Base-by-base conservation (phyloP, 441 rosid genomes). In the Populus hybrid region DNA sequence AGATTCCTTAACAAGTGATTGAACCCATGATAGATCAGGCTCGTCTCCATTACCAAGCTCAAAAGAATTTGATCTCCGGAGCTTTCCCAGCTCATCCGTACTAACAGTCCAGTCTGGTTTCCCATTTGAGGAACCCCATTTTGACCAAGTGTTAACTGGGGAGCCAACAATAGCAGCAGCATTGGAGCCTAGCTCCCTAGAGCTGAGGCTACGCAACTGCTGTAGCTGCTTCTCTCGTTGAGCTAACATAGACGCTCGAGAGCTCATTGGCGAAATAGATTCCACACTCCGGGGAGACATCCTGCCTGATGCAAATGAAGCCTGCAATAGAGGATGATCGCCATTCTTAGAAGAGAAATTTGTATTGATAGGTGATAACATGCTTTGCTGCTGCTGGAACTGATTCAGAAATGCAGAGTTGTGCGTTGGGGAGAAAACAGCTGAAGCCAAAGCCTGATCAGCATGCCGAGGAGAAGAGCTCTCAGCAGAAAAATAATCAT, bases 181-280 rank as follows among this genome's bases (percentile, higher is more conserved):
- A 82, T 83, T 84, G 80, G 86, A 64, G 35, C 86, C 87, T 9
- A 82, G 78, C 7, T 88, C 91, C 56, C 86, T 76, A 2, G 86
- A 86, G 75, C 89, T 85, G 67, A 88, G 84, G 73, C 91, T 86
- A 10, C 83, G 85, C 12, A 86, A 73, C 74, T 87, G 90, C 66
- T 83, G 89, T n/a, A 79, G 88, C 70, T 84, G 91, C 79, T 83
- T 88, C 86, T 90, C 92, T 3, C 83, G 82, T 76, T 87, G 93
- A 75, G 83, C 83, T 68, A 85, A 61, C 31, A 85, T 72, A 9
- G 88, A 75, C 3, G 85, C 75, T 64, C 87, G 86, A 73, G 87
- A 79, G 26, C 84, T 81, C 87, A 87, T 76, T 3, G 94, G 91
- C 16, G 90, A 89, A 18, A 86, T 83, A 10, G 94, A 86, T 40